These are phyloP conservation scores for Nothophoma quercina DNA, from an alignment of 2,329 filamentous ascomycete species.

Conservation along the genomic window DNA sequence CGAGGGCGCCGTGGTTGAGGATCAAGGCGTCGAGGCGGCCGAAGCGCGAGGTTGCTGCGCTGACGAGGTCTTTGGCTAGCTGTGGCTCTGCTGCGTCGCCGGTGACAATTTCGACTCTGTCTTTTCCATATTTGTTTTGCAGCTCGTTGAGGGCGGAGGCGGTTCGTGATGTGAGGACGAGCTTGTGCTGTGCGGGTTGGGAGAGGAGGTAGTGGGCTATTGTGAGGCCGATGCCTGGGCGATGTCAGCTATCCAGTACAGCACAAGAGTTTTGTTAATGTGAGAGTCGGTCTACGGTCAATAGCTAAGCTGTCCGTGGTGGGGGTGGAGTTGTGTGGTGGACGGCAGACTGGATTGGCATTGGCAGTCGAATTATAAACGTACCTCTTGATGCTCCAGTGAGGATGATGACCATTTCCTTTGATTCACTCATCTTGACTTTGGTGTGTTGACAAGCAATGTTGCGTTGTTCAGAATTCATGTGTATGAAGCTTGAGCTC, in stretches of 20 bases:
- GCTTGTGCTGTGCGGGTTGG: constrained; percentile 60
- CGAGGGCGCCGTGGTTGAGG: constrained; percentile 84
- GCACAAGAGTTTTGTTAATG: no score
- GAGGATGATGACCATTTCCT: constrained; percentile 58
- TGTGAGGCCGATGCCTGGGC: constrained; percentile 66
- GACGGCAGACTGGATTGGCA: not conserved
- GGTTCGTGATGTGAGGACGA: constrained; percentile 66
- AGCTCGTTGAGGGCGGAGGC: constrained; percentile 60
- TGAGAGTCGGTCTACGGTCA: not conserved
- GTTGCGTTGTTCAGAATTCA: not conserved
- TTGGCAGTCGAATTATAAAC: constrained; percentile 4
- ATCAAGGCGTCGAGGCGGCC: constrained; percentile 81
- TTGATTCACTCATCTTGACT: constrained; percentile 33
- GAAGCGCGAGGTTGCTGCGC: constrained; percentile 71
- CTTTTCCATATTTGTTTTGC: constrained; percentile 55
- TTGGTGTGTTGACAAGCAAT: not conserved
- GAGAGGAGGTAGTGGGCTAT: constrained; percentile 67
- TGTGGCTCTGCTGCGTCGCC: constrained; percentile 65
- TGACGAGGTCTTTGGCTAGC: constrained; percentile 67
- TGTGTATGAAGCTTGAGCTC: constrained; percentile 3
- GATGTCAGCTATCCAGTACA: constrained; percentile 7
- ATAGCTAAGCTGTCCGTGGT: not conserved
- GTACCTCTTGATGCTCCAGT: constrained; percentile 70
- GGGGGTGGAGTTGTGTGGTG: not conserved
- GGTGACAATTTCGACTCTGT: constrained; percentile 63